Base-by-base conservation (phyloP, 139 green algal genomes). In the Nannochloris sp. region DNA sequence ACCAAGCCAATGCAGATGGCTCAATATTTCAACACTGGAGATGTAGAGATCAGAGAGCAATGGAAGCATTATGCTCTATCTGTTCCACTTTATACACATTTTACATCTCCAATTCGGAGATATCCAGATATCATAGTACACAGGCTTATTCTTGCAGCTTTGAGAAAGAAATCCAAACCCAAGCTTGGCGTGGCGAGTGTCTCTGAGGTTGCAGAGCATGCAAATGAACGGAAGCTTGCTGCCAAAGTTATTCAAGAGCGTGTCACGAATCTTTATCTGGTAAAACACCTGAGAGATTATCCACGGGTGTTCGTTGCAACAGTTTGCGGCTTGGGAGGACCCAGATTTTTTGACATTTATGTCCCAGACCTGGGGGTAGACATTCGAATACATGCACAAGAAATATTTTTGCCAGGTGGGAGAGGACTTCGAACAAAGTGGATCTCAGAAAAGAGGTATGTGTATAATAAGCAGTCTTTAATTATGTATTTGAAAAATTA, bases 91-190 rank as follows among this genome's bases (percentile, higher is more conserved):
- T 93, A 91, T 76, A 90, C 86, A 15, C 86, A 93, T 72, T 93
- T 91, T 73, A 91, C 86, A 2, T 87, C 78, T 3, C 84, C 86
- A 50, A 91, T 93, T 61, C 62, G 82, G 4, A 80, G 89, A 16
- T 96, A 97, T 67, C 86, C 90, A 7, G 90, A 97, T 61, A 71
- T 96, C 4, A 49, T 96, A 4, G 90, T 96, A 56, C 90, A 97
- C 69, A 81, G 90, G 8, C 70, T 90, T 51, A 75, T 96, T 60
- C 70, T 74, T 2, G 85, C 82, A 2, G 81, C 82, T 1, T 63
- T 94, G 27, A 75, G 86, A 21, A 46, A 19, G 53, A 58, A 43
- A 54, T 37, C 58, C 61, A 11, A 9, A 12, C 18, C 24, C 44
- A 21, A 44, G 61, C 15, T 25, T 48, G 40, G 25, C 27, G 34